These are phyloP conservation scores for Hortiboletus flavorubellus DNA, from an alignment of 768 basidiomycete species.

Conservation along the genomic window DNA sequence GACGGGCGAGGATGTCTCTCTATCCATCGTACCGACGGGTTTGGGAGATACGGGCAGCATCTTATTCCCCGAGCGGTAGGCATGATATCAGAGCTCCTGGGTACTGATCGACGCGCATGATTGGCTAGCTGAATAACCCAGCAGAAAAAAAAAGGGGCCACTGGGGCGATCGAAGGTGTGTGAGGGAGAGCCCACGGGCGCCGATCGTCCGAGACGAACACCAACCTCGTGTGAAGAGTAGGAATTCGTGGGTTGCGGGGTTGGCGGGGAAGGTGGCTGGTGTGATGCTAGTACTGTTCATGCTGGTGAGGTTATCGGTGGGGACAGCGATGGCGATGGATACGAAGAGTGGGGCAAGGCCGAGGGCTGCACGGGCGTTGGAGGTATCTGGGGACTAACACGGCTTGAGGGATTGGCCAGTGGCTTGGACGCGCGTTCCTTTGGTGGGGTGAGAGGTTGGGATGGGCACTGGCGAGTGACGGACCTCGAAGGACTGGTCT, in stretches of 20 bases:
- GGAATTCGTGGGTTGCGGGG: constrained; percentile 27
- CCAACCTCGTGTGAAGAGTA: constrained; percentile 44
- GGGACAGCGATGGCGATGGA: constrained; percentile 32
- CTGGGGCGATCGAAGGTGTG: not conserved
- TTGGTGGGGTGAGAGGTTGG: not conserved
- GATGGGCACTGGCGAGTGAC: not conserved
- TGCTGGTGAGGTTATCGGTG: not conserved
- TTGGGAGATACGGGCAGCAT: constrained; percentile 4
- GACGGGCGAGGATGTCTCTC: not conserved
- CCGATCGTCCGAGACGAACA: constrained; percentile 6
- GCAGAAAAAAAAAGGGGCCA: constrained; percentile 1
- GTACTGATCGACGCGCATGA: constrained; percentile 10
- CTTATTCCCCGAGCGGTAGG: constrained; percentile 39
- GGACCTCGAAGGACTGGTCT: constrained; percentile 26
- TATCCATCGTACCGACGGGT: not conserved
- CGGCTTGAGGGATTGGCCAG: constrained; percentile 47
- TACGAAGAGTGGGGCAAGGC: constrained; percentile 52
- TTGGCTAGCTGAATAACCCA: constrained; percentile 11
- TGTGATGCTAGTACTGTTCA: constrained; percentile 1
- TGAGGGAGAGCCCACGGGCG: not conserved
- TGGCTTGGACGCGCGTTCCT: constrained; percentile 56
- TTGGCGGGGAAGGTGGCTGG: constrained; percentile 9
- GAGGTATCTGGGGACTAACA: constrained; percentile 45
- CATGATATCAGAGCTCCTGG: constrained; percentile 44
- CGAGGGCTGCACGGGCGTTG: constrained; percentile 39